Evolutionary conservation across 805 yeast genomes (phyloP).

Genomic region (Metschnikowia anglica): DNA sequence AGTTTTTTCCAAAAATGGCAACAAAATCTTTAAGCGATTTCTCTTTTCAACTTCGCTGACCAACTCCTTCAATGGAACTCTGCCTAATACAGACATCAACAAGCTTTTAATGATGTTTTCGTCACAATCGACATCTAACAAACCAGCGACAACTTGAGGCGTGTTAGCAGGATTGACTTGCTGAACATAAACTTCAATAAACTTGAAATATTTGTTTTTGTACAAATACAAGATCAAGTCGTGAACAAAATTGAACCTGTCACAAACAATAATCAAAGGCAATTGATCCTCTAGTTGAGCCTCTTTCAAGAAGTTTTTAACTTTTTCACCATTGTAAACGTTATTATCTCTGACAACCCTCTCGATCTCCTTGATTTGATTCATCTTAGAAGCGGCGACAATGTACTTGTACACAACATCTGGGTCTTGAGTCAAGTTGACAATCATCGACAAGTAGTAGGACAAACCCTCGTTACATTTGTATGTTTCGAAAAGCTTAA

Average conservation of each 20-base stretch:
- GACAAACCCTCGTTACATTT: conserved; percentile 91
- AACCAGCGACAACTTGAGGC: conserved; percentile 94
- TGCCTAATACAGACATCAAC: conserved; percentile 83
- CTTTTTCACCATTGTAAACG: conserved; percentile 95
- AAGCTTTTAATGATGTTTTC: conserved; percentile 80
- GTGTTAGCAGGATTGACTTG: conserved; percentile 95
- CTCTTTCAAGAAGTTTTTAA: conserved; percentile 94
- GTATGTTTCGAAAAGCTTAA: conserved; percentile 90
- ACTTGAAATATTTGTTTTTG: conserved; percentile 93
- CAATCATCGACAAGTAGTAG: conserved; percentile 90
- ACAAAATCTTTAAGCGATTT: conserved; percentile 83
- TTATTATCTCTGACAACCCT: conserved; percentile 92
- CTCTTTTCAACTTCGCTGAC: conserved; percentile 96
- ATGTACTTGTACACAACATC: conserved; percentile 96
- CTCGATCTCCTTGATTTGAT: conserved; percentile 92
- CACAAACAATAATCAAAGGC: conserved; percentile 95
- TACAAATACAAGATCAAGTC: conserved; percentile 90
- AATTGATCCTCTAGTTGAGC: conserved; percentile 91
- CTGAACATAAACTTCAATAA: conserved; percentile 96
- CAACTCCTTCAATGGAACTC: conserved; percentile 86
- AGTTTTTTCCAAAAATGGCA: conserved; percentile 91
- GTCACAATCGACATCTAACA: conserved; percentile 96
- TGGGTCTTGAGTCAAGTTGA: conserved; percentile 88
- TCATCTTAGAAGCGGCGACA: conserved; percentile 87
- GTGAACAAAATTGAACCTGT: conserved; percentile 85